Conservation (phyloP, 352 stramenopile genomes). For the Phytophthora colocasiae region DNA sequence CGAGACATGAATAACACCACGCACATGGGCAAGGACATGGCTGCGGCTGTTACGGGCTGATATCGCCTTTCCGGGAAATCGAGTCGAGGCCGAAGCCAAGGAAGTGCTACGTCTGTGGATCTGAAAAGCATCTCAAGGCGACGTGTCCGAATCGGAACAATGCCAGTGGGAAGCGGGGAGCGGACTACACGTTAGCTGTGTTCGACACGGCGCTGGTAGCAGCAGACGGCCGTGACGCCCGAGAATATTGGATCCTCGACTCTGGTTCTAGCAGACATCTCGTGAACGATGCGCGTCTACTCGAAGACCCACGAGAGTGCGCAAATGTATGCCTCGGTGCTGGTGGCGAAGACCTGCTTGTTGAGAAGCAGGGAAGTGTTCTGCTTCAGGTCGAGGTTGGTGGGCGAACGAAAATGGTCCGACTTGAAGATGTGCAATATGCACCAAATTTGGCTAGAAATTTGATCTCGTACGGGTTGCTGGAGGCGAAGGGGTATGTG, state of each 20-base stretch:
- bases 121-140: background rate
- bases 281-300: background rate
- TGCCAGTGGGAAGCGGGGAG: background rate
- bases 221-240: too few species aligned
- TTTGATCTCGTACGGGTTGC: slow-evolving; percentile 28
- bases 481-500: slow-evolving; percentile 20
- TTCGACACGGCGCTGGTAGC: background rate
- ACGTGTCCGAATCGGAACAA: background rate
- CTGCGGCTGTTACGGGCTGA: slow-evolving; percentile 10
- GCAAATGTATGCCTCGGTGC: background rate
- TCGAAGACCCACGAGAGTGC: background rate
- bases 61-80: too few species aligned
- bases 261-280: background rate
- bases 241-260: background rate
- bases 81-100: background rate
- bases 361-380: background rate
- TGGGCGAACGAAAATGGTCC: too few species aligned
- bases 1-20: slow-evolving; percentile 3
- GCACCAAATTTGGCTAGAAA: slow-evolving; percentile 1
- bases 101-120: background rate
- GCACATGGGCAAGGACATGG: slow-evolving; percentile 1
- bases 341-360: background rate
- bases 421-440: background rate
- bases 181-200: background rate
- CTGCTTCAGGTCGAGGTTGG: background rate